Percentiles rank a stretch among this genome's conserved stretches.
Evolutionary conservation across 257 asterid genomes (phyloP).

Genomic region (Agastache rugosa): DNA sequence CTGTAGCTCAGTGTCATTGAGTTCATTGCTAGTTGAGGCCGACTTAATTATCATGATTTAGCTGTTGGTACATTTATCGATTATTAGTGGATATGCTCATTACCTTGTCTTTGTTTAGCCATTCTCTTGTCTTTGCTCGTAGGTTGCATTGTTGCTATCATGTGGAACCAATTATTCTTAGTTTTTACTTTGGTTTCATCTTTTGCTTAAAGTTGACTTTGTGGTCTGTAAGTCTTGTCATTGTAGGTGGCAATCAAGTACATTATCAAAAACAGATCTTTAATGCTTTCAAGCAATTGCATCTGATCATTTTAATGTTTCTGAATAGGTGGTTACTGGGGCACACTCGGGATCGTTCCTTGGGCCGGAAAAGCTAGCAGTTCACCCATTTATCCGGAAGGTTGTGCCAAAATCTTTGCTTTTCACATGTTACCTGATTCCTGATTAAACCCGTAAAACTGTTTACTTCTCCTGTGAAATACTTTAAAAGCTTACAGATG

Average conservation of each 20-base stretch:
- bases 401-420: conserved; percentile 44
- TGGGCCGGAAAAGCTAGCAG: conserved; percentile 53
- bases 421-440: conserved; percentile 12
- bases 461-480: conserved; percentile 7
- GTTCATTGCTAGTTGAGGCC: neutral
- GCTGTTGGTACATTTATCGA: neutral
- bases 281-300: conserved; percentile 21
- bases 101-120: neutral
- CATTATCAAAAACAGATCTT: neutral
- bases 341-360: conserved; percentile 37
- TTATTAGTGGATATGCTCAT: neutral
- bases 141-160: neutral
- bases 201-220: conserved; percentile 1
- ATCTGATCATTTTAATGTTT: conserved; percentile 13
- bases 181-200: neutral
- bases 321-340: conserved; percentile 44
- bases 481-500: conserved; percentile 20
- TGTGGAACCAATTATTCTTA: conserved; percentile 1
- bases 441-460: neutral
- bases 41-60: neutral
- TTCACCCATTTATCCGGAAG: conserved; percentile 70
- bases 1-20: neutral
- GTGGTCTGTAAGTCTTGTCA: conserved; percentile 1
- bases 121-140: conserved; percentile 2
- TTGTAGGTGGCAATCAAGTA: neutral